A percentile compares a stretch with the other conserved stretches of the same genome.
These are phyloP conservation scores for Colletotrichum sojae DNA, from an alignment of 2,329 filamentous ascomycete species.

Conservation along the genomic window DNA sequence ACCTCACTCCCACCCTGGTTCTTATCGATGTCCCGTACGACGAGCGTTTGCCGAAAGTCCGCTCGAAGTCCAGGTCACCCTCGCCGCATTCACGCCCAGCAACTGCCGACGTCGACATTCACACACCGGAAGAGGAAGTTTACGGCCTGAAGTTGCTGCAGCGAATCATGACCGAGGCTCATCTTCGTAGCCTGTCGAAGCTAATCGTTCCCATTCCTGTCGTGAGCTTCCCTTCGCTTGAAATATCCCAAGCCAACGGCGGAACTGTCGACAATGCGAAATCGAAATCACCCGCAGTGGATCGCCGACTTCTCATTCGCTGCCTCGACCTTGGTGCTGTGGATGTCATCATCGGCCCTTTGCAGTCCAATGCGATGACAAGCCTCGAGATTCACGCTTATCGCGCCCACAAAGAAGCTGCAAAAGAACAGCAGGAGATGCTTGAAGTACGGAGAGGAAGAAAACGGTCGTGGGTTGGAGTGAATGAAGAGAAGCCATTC, in stretches of 20 bases:
- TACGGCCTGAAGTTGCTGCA: conserved; percentile 70
- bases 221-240: conserved; percentile 57
- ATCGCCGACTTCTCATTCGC: conserved; percentile 69
- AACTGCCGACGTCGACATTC: conserved; percentile 54
- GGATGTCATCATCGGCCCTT: conserved; percentile 86
- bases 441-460: conserved; percentile 80
- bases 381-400: conserved; percentile 88
- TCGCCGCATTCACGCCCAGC: conserved; percentile 60
- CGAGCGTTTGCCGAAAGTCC: conserved; percentile 58
- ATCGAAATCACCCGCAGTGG: conserved; percentile 47
- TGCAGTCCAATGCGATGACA: conserved; percentile 81
- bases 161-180: conserved; percentile 70
- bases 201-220: conserved; percentile 70
- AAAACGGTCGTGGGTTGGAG: conserved; percentile 92
- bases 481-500: conserved; percentile 88
- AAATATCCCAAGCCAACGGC: conserved; percentile 46
- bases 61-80: conserved; percentile 55
- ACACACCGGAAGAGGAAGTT: conserved; percentile 62
- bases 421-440: conserved; percentile 79
- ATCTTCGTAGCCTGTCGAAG: conserved; percentile 68
- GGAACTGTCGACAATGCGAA: conserved; percentile 41
- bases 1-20: conserved; percentile 70
- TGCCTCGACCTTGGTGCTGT: conserved; percentile 90
- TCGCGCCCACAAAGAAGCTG: conserved; percentile 82
- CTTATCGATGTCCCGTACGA: conserved; percentile 70